Percentiles rank a stretch among this genome's conserved stretches.
These are phyloP conservation scores for Fonsecaea monophora DNA, from an alignment of 2,329 filamentous ascomycete species.

Conservation along the genomic window DNA sequence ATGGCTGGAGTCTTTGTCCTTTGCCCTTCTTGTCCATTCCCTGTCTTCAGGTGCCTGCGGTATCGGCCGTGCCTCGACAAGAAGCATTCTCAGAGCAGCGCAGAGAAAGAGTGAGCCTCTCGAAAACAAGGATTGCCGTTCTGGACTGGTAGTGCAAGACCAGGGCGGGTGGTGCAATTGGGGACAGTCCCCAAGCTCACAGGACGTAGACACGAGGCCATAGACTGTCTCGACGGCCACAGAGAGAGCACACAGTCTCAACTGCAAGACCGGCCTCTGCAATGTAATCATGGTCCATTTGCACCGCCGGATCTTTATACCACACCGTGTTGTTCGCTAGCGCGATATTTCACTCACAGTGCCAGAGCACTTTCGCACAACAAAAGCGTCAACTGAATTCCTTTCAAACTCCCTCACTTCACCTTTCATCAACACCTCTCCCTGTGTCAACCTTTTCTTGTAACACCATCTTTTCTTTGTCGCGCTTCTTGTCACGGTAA, in stretches of 20 bases:
- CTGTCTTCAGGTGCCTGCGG: background rate
- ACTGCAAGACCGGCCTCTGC: background rate
- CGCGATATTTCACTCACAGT: constrained; percentile 1
- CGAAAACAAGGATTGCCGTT: background rate
- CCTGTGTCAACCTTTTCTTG: background rate
- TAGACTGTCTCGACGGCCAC: background rate
- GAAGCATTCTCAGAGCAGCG: background rate
- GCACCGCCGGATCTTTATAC: background rate
- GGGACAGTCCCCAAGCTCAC: background rate
- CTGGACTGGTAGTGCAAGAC: background rate
- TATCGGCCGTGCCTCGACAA: background rate
- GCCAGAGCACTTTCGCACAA: background rate
- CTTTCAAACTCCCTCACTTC: background rate
- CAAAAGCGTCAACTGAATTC: background rate
- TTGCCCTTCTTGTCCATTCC: background rate
- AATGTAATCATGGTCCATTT: background rate
- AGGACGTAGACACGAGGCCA: background rate
- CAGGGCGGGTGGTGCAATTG: background rate
- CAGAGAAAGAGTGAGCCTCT: background rate
- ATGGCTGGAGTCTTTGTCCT: background rate
- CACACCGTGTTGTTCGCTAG: constrained; percentile 1
- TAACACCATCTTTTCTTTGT: background rate
- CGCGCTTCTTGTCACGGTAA: background rate
- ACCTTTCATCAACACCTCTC: constrained; percentile 4
- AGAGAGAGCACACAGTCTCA: background rate